Evolutionary conservation across 805 yeast species (phyloP), one percentile per base, ranked within the genome.

Genomic region (Hanseniaspora thailandica): DNA sequence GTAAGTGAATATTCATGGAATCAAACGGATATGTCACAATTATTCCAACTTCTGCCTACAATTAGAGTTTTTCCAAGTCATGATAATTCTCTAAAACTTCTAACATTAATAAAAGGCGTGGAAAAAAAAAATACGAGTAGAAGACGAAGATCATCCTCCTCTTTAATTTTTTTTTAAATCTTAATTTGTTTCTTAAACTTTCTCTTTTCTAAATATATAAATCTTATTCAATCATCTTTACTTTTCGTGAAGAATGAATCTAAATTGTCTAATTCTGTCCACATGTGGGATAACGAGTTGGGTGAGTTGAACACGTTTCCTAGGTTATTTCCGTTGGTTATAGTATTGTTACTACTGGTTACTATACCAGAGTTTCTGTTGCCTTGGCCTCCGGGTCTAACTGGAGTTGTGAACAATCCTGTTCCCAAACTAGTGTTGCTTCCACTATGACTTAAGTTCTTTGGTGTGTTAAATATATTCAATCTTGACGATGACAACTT

Each of bases 251-350:
- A 88, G 62, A 88, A 88, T 9, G 90, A 82, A 62, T 88, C 96
- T 59, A 88, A 73, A 59, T 86, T 88, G 61, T 88, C 96, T 57
- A 88, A 71, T 12, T 93, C 93, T 1, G 95, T 95, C 82, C 94
- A 84, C 85, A 88, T 86, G 62, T 87, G 84, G 61, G 89, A 84
- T 60, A 88, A 72, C 0, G 94, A 82, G 0, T 84, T 86, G 6
- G 54, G 54, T 26, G 54, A 50, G 10, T 38, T 43, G 10, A 48
- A 41, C 5, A 33, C 41, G 23, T 17, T 33, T 13, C 34, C 41
- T 22, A 13, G n/a, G 23, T 10, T 43, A 20, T 12, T 30, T 6
- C 25, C 17, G n/a, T 43, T 43, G 23, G 47, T 22, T 38, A 40
- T 40, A 3, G 46, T 39, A 13, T 31, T 41, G 12, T 23, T 48